Evolutionary conservation across 2,329 filamentous ascomycete genomes (phyloP).

Genomic region (Cercospora sesami): DNA sequence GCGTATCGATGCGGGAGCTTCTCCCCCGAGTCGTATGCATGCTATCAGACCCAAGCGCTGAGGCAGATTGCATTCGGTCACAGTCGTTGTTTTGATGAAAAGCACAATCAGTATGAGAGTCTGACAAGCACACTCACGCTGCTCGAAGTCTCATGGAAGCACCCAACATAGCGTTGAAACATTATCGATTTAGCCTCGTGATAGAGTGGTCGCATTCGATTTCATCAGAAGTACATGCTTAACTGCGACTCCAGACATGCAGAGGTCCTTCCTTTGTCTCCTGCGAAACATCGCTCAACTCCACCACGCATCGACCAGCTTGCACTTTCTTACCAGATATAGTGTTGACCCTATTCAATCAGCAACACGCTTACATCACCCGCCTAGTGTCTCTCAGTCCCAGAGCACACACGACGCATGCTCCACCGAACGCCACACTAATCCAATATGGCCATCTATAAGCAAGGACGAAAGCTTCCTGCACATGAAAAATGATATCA

Average conservation of each 20-base stretch:
- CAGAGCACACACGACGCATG: background rate
- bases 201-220: background rate
- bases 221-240: background rate
- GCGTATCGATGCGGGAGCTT: background rate
- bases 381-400: background rate
- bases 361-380: background rate
- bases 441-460: slow-evolving; percentile 39
- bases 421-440: slow-evolving; percentile 37
- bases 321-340: background rate
- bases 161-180: background rate
- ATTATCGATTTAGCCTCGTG: background rate
- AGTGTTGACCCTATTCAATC: background rate
- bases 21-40: background rate
- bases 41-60: background rate
- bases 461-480: slow-evolving; percentile 33
- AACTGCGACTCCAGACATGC: background rate
- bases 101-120: background rate
- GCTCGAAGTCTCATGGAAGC: background rate
- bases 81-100: background rate
- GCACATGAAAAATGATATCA: slow-evolving; percentile 31
- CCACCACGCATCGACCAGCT: background rate
- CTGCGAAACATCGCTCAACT: background rate
- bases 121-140: background rate
- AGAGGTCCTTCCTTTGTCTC: background rate
- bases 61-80: background rate